phyloP scores from a whole-genome alignment of 2,329 filamentous ascomycete genomes.

The Leptographium wingfieldii region DNA sequence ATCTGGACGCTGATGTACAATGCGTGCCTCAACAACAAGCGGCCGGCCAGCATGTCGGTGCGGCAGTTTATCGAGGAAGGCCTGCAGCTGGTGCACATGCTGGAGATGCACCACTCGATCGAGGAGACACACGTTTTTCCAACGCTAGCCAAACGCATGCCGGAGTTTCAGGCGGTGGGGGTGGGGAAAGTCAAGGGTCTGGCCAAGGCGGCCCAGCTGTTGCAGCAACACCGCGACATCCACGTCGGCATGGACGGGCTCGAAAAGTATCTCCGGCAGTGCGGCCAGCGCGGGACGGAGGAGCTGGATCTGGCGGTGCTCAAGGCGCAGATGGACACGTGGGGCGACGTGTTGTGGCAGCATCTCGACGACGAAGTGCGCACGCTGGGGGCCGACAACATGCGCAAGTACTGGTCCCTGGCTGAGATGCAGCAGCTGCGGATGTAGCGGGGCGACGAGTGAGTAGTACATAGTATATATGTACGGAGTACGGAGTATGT shows the following conservation, averaged over 20 bases:
- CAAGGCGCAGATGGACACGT: conserved; percentile 61
- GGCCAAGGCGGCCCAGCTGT: conserved; percentile 42
- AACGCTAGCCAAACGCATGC: conserved; percentile 62
- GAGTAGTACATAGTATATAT: no score
- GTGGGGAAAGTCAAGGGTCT: not conserved
- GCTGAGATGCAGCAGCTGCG: conserved; percentile 49
- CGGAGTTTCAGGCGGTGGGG: conserved; percentile 48
- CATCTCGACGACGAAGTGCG: conserved; percentile 79
- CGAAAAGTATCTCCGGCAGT: conserved; percentile 50
- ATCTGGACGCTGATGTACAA: conserved; percentile 61
- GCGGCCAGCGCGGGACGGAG: conserved; percentile 32
- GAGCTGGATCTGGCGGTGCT: conserved; percentile 46
- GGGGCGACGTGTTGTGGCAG: conserved; percentile 66
- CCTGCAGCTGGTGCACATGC: conserved; percentile 55
- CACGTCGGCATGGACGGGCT: conserved; percentile 62
- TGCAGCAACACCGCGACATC: conserved; percentile 67
- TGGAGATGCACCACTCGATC: conserved; percentile 69
- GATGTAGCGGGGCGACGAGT: conserved; percentile 34
- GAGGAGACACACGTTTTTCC: conserved; percentile 77
- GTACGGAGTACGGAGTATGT: not conserved
- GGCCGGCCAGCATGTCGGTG: conserved; percentile 51
- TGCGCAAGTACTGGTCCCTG: conserved; percentile 34
- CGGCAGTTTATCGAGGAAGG: conserved; percentile 55
- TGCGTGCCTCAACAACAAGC: conserved; percentile 45
- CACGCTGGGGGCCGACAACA: conserved; percentile 70